Evolutionary conservation across 805 yeast species (phyloP).

Genomic region (Yarrowia sp.): DNA sequence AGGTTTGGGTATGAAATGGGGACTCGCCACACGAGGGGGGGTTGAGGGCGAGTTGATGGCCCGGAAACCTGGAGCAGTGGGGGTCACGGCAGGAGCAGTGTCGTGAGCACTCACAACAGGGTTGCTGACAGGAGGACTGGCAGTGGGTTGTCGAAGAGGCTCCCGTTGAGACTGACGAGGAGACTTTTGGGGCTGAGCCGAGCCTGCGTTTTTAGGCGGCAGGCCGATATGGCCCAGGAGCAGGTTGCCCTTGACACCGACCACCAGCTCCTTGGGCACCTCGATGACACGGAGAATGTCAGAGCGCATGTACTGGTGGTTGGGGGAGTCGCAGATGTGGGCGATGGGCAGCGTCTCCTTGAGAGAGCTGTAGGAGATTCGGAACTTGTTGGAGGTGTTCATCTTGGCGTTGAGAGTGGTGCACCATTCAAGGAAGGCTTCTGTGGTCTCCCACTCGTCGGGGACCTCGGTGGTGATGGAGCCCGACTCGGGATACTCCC

Average conservation of each 20-base stretch:
- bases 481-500: background rate
- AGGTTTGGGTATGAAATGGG: background rate
- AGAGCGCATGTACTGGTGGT: background rate
- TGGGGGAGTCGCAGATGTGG: background rate
- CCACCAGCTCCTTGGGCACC: background rate
- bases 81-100: background rate
- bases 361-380: background rate
- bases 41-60: background rate
- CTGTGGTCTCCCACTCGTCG: background rate
- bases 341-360: background rate
- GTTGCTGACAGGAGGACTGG: background rate
- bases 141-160: background rate
- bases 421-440: background rate
- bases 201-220: no score
- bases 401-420: background rate
- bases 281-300: background rate
- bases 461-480: background rate
- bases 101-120: background rate
- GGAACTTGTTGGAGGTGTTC: background rate
- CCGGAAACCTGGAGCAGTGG: background rate
- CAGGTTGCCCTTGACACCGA: background rate
- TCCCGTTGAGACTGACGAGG: conserved; percentile 1
- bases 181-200: background rate
- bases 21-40: background rate
- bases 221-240: background rate